Base-by-base conservation (phyloP, 2,329 filamentous ascomycete species). In the Diaporthe ampelina region DNA sequence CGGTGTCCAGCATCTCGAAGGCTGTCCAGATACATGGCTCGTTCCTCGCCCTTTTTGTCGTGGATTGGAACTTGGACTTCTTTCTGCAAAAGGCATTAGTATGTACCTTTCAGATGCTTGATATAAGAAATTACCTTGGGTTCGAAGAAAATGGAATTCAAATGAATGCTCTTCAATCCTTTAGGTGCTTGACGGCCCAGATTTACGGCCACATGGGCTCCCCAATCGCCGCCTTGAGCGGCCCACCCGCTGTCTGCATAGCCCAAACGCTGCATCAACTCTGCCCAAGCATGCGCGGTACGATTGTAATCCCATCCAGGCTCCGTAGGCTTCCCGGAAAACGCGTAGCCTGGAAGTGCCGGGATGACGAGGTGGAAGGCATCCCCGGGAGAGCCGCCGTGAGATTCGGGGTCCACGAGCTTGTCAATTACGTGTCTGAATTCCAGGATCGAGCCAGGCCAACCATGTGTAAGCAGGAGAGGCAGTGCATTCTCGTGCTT, bases 181-280 rank as follows among this genome's bases (percentile, higher is more conserved):
- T 15, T 40, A 32, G 35, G 57, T 59, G 32, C 57, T 40, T 59
- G 57, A 40, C 37, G 57, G 24, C 57, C 57, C 6, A 59, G 11
- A 40, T 15, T 24, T 24, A 35, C 57, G 57, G 13, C 57, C 57
- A 59, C 57, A n/a, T 59, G 57, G 24, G 57, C 57, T 40, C 57
- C 57, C 57, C 57, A 59, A n/a, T 59, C 57, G 57, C 57, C 57
- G 35, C 57, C 57, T 26, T 59, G 57, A 40, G 57, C 57, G 35
- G 2, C 57, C 57, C 57, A 59, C 10, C 35, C 57, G 35, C 57
- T 59, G 35, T 40, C 32, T 59, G 57, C 35, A 59, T 59, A 59
- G 32, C 57, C 57, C 57, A 59, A 26, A 26, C 57, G 57, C 57
- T 59, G 57, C 32, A 59, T 59, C 32, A 59, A 24, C 15, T 24